A percentile compares a stretch with the other conserved stretches of the same genome.
These are phyloP conservation scores for Nyctanthes arbortristis DNA, from an alignment of 257 asterid genomes.

Conservation along the genomic window DNA sequence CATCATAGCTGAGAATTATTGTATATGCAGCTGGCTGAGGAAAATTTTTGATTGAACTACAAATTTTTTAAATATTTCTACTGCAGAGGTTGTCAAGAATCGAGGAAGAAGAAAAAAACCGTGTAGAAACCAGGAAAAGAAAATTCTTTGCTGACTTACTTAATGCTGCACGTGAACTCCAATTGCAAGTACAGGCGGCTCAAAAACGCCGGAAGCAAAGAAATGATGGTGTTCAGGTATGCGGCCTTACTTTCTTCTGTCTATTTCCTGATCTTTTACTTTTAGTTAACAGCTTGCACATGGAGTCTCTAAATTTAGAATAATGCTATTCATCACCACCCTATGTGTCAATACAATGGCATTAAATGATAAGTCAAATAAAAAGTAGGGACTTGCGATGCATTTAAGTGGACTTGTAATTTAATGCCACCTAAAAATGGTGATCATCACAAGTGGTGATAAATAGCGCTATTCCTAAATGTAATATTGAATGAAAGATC, in stretches of 20 bases:
- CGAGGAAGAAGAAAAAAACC: conserved; percentile 91
- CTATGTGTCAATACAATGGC: too few relatives aligned
- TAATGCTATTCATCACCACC: too few relatives aligned
- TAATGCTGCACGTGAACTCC: conserved; percentile 92
- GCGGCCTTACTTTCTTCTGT: conserved; percentile 22
- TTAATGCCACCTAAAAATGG: too few relatives aligned
- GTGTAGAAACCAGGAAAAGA: conserved; percentile 79
- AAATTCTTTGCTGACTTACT: conserved; percentile 88
- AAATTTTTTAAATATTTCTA: conserved; percentile 21
- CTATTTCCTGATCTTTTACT: conserved; percentile 2
- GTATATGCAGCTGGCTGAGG: conserved; percentile 5
- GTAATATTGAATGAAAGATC: conserved; percentile 10
- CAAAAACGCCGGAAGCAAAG: conserved; percentile 95
- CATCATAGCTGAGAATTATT: conserved; percentile 7
- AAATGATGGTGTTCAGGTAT: conserved; percentile 93
- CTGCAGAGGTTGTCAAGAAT: conserved; percentile 83
- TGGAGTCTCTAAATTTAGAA: too few relatives aligned
- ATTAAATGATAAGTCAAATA: too few relatives aligned
- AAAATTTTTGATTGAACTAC: conserved; percentile 20
- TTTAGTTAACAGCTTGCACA: conserved; percentile 16
- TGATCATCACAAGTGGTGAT: too few relatives aligned
- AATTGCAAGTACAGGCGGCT: conserved; percentile 81
- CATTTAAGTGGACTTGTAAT: too few relatives aligned
- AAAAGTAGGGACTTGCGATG: too few relatives aligned
- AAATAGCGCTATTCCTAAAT: too few relatives aligned